A percentile compares a stretch with the other conserved stretches of the same genome.
Conservation (phyloP, 352 stramenopile species). For the Phytophthora sansomeana region DNA sequence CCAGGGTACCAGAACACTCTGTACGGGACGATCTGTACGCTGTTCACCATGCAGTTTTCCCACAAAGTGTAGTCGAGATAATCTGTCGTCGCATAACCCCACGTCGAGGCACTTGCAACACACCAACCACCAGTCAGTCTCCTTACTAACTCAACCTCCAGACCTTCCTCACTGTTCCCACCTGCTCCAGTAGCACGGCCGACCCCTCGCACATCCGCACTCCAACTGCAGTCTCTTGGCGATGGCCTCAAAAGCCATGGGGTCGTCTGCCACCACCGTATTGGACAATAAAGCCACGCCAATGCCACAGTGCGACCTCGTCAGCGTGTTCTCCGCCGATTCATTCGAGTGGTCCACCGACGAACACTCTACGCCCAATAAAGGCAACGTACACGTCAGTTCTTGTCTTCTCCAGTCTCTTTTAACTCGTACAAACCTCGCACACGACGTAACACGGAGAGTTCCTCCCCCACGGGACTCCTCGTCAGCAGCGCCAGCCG, state of each 20-base stretch:
- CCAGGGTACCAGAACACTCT: constrained; percentile 80
- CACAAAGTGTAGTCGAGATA: constrained; percentile 73
- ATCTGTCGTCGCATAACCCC: constrained; percentile 48
- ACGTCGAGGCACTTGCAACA: constrained; percentile 48
- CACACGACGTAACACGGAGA: constrained; percentile 47
- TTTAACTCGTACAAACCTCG: constrained; percentile 29
- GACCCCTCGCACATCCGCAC: constrained; percentile 71
- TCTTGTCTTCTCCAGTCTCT: too few relatives aligned
- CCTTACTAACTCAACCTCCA: neutral
- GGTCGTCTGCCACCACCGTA: constrained; percentile 36
- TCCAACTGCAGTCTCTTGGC: constrained; percentile 61
- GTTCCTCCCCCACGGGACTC: constrained; percentile 24
- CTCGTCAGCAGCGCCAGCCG: constrained; percentile 32
- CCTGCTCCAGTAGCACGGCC: constrained; percentile 86
- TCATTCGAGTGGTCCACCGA: constrained; percentile 63
- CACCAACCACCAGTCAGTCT: constrained; percentile 9
- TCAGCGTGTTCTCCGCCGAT: constrained; percentile 57
- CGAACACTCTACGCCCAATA: constrained; percentile 40
- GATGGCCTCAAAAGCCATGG: constrained; percentile 47
- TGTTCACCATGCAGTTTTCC: constrained; percentile 50
- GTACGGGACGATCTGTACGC: constrained; percentile 74
- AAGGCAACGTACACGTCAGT: neutral
- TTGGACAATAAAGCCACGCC: constrained; percentile 44
- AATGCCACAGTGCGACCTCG: constrained; percentile 47
- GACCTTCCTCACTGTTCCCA: constrained; percentile 24